phyloP scores from a whole-genome alignment of 768 basidiomycete species.

The Leccinum sublutescens region DNA sequence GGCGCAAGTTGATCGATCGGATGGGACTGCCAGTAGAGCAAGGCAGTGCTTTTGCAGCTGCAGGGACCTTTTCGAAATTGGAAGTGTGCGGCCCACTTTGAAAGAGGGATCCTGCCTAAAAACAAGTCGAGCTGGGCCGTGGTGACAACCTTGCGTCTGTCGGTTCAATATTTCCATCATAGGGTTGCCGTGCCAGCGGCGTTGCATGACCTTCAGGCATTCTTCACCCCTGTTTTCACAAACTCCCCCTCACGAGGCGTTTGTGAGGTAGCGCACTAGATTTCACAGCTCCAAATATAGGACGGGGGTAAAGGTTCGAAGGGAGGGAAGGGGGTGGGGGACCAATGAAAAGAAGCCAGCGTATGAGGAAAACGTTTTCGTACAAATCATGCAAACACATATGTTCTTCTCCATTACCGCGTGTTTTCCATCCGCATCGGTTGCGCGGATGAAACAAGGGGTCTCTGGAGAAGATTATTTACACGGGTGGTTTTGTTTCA shows the following conservation, averaged over 20 bases:
- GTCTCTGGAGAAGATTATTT: background rate
- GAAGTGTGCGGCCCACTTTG: background rate
- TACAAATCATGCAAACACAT: background rate
- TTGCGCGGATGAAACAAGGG: conserved; percentile 23
- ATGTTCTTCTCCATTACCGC: background rate
- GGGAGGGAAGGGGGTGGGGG: background rate
- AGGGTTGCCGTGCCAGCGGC: background rate
- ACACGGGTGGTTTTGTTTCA: conserved; percentile 4
- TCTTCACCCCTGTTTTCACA: conserved; percentile 1
- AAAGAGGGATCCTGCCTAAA: background rate
- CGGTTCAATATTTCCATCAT: background rate
- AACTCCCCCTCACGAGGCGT: conserved; percentile 16
- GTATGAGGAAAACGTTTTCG: background rate
- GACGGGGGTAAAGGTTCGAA: background rate
- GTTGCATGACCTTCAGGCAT: background rate
- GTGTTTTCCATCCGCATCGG: conserved; percentile 7
- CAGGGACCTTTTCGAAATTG: conserved; percentile 1
- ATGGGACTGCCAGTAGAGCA: background rate
- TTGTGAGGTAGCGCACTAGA: conserved; percentile 19
- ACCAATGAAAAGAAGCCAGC: background rate
- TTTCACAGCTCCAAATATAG: background rate
- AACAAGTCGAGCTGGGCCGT: background rate
- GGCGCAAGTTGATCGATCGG: conserved; percentile 3
- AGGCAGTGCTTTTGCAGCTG: conserved; percentile 10
- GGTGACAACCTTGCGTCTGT: background rate